Evolutionary conservation across 768 basidiomycete species (phyloP).

Genomic region (Mycena polygramma): DNA sequence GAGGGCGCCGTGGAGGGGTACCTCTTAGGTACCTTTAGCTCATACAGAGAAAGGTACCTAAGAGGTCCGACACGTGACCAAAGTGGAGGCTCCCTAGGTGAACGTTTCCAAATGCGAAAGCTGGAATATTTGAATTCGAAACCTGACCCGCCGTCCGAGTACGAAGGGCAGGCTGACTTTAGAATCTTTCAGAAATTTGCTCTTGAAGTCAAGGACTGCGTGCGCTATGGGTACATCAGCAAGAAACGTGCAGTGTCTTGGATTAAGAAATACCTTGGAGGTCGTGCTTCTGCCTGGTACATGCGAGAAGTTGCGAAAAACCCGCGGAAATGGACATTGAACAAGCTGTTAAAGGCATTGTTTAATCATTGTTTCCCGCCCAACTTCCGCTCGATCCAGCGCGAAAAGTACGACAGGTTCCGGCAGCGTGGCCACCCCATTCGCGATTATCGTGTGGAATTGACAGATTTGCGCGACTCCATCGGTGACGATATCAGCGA

Average conservation of each 20-base stretch:
- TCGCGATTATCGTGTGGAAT: conserved; percentile 12
- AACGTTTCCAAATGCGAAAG: no score
- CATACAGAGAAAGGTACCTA: no score
- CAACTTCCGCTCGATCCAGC: conserved; percentile 33
- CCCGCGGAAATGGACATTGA: conserved; percentile 24
- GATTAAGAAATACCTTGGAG: conserved; percentile 9
- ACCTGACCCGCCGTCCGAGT: conserved; percentile 26
- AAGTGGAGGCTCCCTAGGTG: no score
- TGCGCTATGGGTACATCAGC: not conserved
- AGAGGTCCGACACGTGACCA: no score
- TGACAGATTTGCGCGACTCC: conserved; percentile 21
- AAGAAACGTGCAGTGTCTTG: not conserved
- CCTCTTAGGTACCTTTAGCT: no score
- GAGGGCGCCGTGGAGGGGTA: no score
- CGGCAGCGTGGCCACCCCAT: conserved; percentile 27
- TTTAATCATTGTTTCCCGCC: conserved; percentile 33
- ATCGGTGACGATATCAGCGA: conserved; percentile 32
- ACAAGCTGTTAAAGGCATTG: conserved; percentile 19
- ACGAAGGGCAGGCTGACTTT: conserved; percentile 22
- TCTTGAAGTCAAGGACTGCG: conserved; percentile 23
- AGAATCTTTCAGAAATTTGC: conserved; percentile 22
- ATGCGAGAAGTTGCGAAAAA: conserved; percentile 26
- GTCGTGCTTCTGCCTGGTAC: conserved; percentile 23
- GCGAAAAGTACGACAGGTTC: conserved; percentile 24
- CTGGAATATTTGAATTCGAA: conserved; percentile 14